These are phyloP conservation scores for Phoma herbarum DNA, from an alignment of 2,329 filamentous ascomycete genomes.

Conservation along the genomic window DNA sequence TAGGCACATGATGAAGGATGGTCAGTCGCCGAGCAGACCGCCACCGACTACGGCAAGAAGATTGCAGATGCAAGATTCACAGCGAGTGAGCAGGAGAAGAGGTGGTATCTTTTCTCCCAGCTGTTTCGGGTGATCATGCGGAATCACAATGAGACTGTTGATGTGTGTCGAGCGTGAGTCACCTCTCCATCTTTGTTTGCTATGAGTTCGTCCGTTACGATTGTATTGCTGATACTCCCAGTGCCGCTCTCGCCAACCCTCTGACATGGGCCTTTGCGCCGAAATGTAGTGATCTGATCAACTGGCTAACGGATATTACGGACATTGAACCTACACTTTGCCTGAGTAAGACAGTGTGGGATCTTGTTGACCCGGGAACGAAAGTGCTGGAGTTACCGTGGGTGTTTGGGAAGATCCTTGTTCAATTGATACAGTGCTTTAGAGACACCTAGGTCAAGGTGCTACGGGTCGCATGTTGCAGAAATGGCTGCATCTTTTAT, in stretches of 20 bases:
- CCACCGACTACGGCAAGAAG: slow-evolving; percentile 6
- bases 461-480: too few relatives aligned
- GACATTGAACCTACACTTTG: slow-evolving; percentile 2
- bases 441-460: not conserved
- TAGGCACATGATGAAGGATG: slow-evolving; percentile 6
- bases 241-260: slow-evolving; percentile 6
- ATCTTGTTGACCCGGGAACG: not conserved
- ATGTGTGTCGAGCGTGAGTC: not conserved
- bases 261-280: slow-evolving; percentile 4
- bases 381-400: slow-evolving; percentile 1
- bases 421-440: not conserved
- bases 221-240: not conserved
- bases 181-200: not conserved
- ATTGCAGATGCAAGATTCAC: slow-evolving; percentile 3
- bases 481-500: too few relatives aligned
- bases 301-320: slow-evolving; percentile 8
- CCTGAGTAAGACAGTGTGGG: slow-evolving; percentile 2
- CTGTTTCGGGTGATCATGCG: slow-evolving; percentile 8
- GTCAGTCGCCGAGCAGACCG: slow-evolving; percentile 1
- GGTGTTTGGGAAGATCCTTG: slow-evolving; percentile 3
- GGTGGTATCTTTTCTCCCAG: slow-evolving; percentile 9
- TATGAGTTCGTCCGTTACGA: too few relatives aligned
- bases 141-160: not conserved
- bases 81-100: slow-evolving; percentile 2
- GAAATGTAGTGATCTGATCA: not conserved